Conservation (phyloP, 2,329 filamentous ascomycete species). For the Penicillium sp. region DNA sequence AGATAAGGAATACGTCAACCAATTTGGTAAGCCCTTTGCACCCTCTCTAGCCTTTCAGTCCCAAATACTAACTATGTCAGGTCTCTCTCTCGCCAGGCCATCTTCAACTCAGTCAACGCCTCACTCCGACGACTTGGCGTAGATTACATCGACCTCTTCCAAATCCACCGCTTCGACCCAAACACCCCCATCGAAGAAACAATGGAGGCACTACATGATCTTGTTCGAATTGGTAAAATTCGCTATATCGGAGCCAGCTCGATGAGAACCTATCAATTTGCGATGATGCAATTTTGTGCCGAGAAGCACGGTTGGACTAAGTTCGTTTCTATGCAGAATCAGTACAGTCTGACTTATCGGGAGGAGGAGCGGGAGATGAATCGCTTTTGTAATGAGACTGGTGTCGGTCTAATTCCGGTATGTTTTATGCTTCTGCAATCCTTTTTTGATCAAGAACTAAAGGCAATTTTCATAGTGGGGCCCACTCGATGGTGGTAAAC, state of each 20-base stretch:
- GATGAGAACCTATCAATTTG: slow-evolving; percentile 25
- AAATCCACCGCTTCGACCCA: slow-evolving; percentile 14
- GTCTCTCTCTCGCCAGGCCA: slow-evolving; percentile 65
- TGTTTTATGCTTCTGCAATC: neutral
- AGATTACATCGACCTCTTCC: slow-evolving; percentile 12
- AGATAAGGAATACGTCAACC: slow-evolving; percentile 59
- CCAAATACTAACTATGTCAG: slow-evolving; percentile 31
- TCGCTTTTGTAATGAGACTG: slow-evolving; percentile 30
- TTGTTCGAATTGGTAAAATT: slow-evolving; percentile 42
- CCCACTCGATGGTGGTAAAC: slow-evolving; percentile 12
- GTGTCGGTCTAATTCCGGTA: slow-evolving; percentile 17
- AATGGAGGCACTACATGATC: slow-evolving; percentile 51
- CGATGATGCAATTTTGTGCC: slow-evolving; percentile 60
- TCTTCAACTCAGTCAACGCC: slow-evolving; percentile 65
- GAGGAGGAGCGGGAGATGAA: slow-evolving; percentile 37
- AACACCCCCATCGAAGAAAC: slow-evolving; percentile 56
- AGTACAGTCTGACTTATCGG: slow-evolving; percentile 30
- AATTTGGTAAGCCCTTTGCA: slow-evolving; percentile 27
- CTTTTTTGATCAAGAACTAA: neutral
- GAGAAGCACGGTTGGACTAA: slow-evolving; percentile 63
- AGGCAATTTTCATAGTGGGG: neutral
- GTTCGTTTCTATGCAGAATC: slow-evolving; percentile 63
- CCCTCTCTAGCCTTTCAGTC: neutral
- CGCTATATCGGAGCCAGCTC: slow-evolving; percentile 41
- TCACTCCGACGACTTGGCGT: slow-evolving; percentile 1